Percentiles rank a stretch among this genome's conserved stretches.
Conservation (phyloP, 371 early-diverging fungal genomes). For the Dinochytrium kinnereticum region DNA sequence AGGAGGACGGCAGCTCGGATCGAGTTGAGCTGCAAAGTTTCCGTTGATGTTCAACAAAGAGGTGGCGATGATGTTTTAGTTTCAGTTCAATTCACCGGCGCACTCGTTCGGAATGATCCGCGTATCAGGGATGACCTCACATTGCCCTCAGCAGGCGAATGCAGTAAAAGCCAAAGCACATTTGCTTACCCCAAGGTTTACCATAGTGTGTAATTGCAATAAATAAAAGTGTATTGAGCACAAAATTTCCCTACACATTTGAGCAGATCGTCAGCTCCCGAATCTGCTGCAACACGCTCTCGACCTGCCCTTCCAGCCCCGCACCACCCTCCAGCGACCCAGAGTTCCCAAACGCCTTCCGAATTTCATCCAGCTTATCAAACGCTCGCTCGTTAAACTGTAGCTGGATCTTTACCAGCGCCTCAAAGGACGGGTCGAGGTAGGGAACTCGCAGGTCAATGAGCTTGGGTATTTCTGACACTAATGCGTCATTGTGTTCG, state of each 20-base stretch:
- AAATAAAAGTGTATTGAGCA: neutral
- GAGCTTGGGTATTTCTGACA: conserved; percentile 87
- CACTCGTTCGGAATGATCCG: too few relatives aligned
- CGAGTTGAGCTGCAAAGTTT: conserved; percentile 68
- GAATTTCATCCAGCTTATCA: conserved; percentile 65
- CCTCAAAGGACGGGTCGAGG: conserved; percentile 93
- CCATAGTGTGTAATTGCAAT: neutral
- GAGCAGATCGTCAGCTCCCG: conserved; percentile 83
- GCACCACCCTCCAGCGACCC: conserved; percentile 20
- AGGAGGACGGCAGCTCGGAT: conserved; percentile 87
- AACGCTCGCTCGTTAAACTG: conserved; percentile 81
- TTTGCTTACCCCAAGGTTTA: conserved; percentile 3
- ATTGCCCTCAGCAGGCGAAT: too few relatives aligned
- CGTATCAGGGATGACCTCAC: too few relatives aligned
- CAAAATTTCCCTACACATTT: neutral
- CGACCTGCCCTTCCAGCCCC: conserved; percentile 69
- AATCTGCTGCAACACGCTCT: conserved; percentile 86
- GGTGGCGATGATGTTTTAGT: too few relatives aligned
- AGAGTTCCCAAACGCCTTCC: conserved; percentile 36
- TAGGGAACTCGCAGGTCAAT: conserved; percentile 86
- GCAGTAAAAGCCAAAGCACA: too few relatives aligned
- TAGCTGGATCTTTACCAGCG: conserved; percentile 86
- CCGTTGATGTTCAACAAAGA: too few relatives aligned
- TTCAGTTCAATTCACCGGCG: too few relatives aligned
- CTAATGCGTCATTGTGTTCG: conserved; percentile 75